These are phyloP conservation scores for Phylloporus sp. DNA, from an alignment of 768 basidiomycete species.

Conservation along the genomic window DNA sequence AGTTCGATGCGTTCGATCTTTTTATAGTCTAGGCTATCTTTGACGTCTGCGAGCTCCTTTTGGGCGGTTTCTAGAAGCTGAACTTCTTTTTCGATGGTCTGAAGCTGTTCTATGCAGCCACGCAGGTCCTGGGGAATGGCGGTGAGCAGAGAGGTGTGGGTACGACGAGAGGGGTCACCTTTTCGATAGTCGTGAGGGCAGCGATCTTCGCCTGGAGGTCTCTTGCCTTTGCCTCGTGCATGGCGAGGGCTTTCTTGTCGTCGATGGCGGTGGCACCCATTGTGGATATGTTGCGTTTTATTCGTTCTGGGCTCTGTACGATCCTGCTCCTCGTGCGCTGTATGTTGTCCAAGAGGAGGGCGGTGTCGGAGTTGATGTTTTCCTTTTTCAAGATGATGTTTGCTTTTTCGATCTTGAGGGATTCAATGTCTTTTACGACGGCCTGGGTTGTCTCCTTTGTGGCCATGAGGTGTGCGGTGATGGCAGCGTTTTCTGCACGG, in stretches of 20 bases:
- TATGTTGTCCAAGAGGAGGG: conserved; percentile 55
- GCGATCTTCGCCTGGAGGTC: conserved; percentile 74
- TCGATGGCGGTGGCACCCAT: conserved; percentile 65
- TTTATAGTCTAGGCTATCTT: conserved; percentile 65
- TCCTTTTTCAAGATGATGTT: conserved; percentile 64
- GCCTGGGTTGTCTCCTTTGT: conserved; percentile 61
- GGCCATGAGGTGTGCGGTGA: conserved; percentile 62
- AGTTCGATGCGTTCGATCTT: conserved; percentile 71
- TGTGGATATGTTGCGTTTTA: conserved; percentile 73
- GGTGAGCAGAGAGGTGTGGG: not conserved
- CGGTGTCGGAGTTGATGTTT: conserved; percentile 55
- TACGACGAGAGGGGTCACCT: conserved; percentile 39
- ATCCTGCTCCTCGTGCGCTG: conserved; percentile 65
- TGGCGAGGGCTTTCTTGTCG: conserved; percentile 61
- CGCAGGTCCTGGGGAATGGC: conserved; percentile 54
- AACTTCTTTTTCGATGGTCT: conserved; percentile 65
- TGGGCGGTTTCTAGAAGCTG: conserved; percentile 56
- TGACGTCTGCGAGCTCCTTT: conserved; percentile 64
- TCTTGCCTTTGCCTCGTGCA: conserved; percentile 68
- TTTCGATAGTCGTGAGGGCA: conserved; percentile 68
- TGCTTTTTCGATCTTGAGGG: conserved; percentile 67
- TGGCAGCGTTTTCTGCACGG: conserved; percentile 51
- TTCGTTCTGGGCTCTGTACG: conserved; percentile 88
- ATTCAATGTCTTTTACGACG: conserved; percentile 61
- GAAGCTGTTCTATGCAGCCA: conserved; percentile 69